These are phyloP conservation scores for Mycena albidolilacea DNA, from an alignment of 768 basidiomycete genomes.

Conservation along the genomic window DNA sequence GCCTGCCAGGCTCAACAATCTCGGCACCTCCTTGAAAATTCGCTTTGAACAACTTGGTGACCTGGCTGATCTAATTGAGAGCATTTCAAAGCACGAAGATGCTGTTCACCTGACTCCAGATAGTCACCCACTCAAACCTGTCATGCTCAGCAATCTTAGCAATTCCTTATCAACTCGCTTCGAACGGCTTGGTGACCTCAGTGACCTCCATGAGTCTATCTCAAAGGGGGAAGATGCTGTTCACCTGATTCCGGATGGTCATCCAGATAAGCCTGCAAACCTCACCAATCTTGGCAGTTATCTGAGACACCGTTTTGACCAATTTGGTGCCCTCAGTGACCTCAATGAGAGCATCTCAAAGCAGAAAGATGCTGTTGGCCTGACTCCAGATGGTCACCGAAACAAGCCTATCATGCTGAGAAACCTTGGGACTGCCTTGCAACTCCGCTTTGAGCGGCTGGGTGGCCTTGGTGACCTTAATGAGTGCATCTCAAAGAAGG, in stretches of 20 bases:
- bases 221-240: no score
- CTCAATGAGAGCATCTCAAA: not conserved
- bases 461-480: slow-evolving; percentile 23
- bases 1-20: slow-evolving; percentile 15
- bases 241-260: not conserved
- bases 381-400: no score
- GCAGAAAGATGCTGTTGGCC: no score
- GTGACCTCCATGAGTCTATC: slow-evolving; percentile 13
- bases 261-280: not conserved
- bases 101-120: slow-evolving; percentile 16
- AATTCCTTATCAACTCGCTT: slow-evolving; percentile 11
- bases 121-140: slow-evolving; percentile 26
- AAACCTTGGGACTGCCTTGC: slow-evolving; percentile 17
- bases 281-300: slow-evolving; percentile 21
- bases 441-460: slow-evolving; percentile 18
- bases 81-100: not conserved
- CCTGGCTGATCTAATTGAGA: not conserved
- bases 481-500: not conserved
- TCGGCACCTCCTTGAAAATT: slow-evolving; percentile 6
- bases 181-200: slow-evolving; percentile 8
- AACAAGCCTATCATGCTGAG: slow-evolving; percentile 13
- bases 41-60: slow-evolving; percentile 28
- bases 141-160: slow-evolving; percentile 3
- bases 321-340: slow-evolving; percentile 7
- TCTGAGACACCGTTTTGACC: slow-evolving; percentile 18